Base-by-base conservation (phyloP, 2,329 filamentous ascomycete genomes). In the Hirsutella minnesotensis region DNA sequence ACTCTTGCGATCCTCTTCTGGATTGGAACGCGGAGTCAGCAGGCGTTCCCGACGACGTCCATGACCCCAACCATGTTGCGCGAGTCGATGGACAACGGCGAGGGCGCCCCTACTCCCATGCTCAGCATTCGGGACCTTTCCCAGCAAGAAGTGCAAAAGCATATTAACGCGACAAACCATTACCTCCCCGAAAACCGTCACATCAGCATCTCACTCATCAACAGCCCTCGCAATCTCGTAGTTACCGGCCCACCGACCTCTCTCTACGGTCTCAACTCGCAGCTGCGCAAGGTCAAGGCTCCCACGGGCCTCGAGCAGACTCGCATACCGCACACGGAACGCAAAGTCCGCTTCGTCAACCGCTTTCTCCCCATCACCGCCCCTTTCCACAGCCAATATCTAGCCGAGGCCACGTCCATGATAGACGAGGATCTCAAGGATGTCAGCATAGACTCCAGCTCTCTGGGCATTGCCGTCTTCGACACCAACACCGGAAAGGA, bases 221-320 rank as follows among this genome's bases (percentile, higher is more conserved):
- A 98, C 72, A 96, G 90, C 66, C 88, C 90, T 13, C 83, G 92
- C 46, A 98, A 96, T 64, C 83, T 96, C 58, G 94, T 98, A 39
- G 88, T 98, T 13, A 95, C 92, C 35, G 92, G 92, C 42, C 92
- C 92, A 43, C 92, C 94, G 2, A 88, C 94, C 51, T 96, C 94
- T 2, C 73, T 98, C 10, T 95, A 95, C 58, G 94, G 92, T 75
- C 75, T 98, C 34, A 98, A 98, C 62, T 71, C 94, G 39, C 88
- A 94, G 59, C 72, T 98, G 43, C 84, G 94, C 56, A 98, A 96
- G 67, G 86, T 95, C 61, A 98, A 95, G 72, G 90, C 92, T 2
- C 83, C 92, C 4, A 96, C 92, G n/a, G 92, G 94, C 36, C 73
- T 98, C 33, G 92, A 98, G 58, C 94, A 98, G 66, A 95, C 85